phyloP scores from a whole-genome alignment of 2,329 filamentous ascomycete genomes.

The Aureobasidium sp. region DNA sequence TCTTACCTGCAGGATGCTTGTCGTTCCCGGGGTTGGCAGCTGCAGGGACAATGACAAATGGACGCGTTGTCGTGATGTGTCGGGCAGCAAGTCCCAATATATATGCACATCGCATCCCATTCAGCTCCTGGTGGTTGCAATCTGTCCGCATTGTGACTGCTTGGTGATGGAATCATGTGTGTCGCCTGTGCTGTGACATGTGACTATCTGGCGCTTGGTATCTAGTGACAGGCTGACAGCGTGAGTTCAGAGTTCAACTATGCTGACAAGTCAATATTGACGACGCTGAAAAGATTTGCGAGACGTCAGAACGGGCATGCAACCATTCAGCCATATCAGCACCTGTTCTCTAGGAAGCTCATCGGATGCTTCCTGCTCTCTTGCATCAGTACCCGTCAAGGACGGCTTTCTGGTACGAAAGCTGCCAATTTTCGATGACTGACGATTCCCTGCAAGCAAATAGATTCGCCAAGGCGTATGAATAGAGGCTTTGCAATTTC shows the following conservation, averaged over 20 bases:
- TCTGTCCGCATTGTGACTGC: not conserved
- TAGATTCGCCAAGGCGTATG: no score
- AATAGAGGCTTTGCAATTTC: no score
- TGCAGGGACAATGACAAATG: slow-evolving; percentile 10
- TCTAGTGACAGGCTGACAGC: not conserved
- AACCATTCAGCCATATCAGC: no score
- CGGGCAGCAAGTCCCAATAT: slow-evolving; percentile 4
- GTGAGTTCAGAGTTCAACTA: not conserved
- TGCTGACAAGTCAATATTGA: not conserved
- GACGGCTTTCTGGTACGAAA: no score
- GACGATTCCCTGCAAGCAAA: no score
- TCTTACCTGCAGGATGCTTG: not conserved
- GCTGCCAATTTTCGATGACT: no score
- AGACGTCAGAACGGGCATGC: not conserved
- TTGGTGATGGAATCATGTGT: not conserved
- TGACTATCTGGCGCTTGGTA: not conserved
- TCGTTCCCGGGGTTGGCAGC: slow-evolving; percentile 2
- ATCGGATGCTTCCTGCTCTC: no score
- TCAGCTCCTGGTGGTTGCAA: not conserved
- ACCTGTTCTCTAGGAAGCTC: no score
- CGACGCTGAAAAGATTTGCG: not conserved
- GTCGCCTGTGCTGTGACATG: not conserved
- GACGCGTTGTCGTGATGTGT: not conserved
- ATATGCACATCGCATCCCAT: not conserved
- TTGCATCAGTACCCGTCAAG: no score